Base-by-base conservation (phyloP, 192 early-diverging fungal genomes). In the Powellomyces hirtus region DNA sequence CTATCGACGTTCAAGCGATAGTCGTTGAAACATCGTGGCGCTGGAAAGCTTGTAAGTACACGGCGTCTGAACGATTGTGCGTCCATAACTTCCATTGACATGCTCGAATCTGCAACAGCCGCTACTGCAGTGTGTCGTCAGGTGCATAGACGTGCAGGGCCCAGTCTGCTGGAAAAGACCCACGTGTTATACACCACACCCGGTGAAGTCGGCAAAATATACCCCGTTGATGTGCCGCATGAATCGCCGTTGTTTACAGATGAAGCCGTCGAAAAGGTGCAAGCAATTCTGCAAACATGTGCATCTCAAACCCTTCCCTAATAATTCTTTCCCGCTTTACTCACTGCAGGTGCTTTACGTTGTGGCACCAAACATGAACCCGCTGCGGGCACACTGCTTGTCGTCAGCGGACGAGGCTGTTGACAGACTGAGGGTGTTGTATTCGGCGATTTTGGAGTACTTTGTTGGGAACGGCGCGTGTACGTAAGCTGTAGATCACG, bases 21-120 rank as follows among this genome's bases (percentile, higher is more conserved):
- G 60, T 71, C 26, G 49, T 55, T 1, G 68, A 71, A 34, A 71
- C 52, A 4, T 63, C 60, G 20, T 71, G 68, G 68, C 30, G 68
- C 20, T 71, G 68, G 68, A 71, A 62, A 52, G 18, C 45, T 4
- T 37, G 68, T 71, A 68, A 11, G 66, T 68, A n/a, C 14, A 35
- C 33, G 29, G 10, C 26, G 51, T 27, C 8, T 34, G 50, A 5
- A n/a, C 40, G 35, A 7, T 34, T 52, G 34, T 26, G 44, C 36
- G 7, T 52, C 16, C 10, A 40, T 38, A 5, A 14, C 16, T 27
- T 13, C 34, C n/a, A 10, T 42, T 36, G 35, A 35, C 11, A n/a
- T n/a, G 13, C 34, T 38, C 14, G 27, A 40, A 18, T 18, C 16
- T 0, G 24, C n/a, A 4, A 22, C 63, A 67, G 65, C 65, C 33